phyloP scores from a whole-genome alignment of 495 filamentous ascomycete genomes.

The Penicillium subrubescens region DNA sequence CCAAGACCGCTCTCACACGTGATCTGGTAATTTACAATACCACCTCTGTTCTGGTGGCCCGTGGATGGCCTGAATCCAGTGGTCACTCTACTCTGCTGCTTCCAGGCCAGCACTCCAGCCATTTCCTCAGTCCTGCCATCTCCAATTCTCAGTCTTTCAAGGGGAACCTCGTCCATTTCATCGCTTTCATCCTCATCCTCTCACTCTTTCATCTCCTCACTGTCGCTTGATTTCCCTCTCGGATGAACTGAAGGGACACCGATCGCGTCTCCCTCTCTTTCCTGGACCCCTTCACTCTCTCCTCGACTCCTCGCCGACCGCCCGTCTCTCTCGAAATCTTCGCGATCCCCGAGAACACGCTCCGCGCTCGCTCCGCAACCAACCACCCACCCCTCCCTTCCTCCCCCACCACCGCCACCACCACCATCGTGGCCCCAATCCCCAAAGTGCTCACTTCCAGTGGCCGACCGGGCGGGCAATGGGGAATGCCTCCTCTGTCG shows the following conservation, averaged over 20 bases:
- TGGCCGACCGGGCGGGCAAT: conserved; percentile 49
- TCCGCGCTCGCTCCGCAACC: conserved; percentile 11
- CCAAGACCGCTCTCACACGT: not conserved
- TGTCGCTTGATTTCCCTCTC: not conserved
- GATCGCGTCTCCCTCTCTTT: conserved; percentile 7
- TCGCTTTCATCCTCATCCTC: not conserved
- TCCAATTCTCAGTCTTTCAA: not conserved
- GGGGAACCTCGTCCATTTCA: not conserved
- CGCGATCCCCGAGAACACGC: conserved; percentile 17
- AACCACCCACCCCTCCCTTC: not conserved
- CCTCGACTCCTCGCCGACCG: conserved; percentile 3
- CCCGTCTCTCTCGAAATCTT: conserved; percentile 12
- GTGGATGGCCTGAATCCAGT: not conserved
- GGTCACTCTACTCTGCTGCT: not conserved
- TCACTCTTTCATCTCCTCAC: not conserved
- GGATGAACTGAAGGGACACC: conserved; percentile 4
- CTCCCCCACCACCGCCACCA: conserved; percentile 13
- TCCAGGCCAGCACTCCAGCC: not conserved
- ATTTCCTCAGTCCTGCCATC: not conserved
- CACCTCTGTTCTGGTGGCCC: not conserved
- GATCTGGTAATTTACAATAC: conserved; percentile 5
- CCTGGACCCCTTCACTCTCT: not conserved
- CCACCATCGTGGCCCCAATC: conserved; percentile 49
- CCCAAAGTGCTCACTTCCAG: conserved; percentile 38
- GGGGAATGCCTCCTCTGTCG: conserved; percentile 58